Evolutionary conservation across 148 eudicot genomes (phyloP).

Genomic region (Fagopyrum homotropicum): DNA sequence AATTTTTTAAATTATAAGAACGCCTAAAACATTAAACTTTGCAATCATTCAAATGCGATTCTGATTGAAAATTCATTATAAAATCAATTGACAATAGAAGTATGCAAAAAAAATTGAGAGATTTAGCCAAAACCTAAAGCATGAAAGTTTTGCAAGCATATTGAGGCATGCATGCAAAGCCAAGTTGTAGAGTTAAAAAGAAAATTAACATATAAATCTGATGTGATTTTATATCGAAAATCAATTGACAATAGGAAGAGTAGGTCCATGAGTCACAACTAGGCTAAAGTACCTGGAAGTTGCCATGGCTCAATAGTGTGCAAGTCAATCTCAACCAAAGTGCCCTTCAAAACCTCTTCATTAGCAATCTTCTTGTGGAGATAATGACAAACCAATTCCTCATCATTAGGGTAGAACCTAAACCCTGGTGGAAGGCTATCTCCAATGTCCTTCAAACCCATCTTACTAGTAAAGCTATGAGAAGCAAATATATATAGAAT

Average conservation of each 20-base stretch:
- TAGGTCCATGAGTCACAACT: not conserved
- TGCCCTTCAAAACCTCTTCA: slow-evolving; percentile 55
- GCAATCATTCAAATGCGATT: no score
- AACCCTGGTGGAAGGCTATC: slow-evolving; percentile 89
- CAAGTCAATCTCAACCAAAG: slow-evolving; percentile 78
- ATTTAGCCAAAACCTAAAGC: not conserved
- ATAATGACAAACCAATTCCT: slow-evolving; percentile 86
- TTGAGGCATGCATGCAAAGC: not conserved
- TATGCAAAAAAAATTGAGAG: not conserved
- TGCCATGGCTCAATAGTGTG: slow-evolving; percentile 98
- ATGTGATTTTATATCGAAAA: not conserved
- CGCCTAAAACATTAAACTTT: no score
- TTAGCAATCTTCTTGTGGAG: slow-evolving; percentile 63
- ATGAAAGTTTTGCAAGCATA: not conserved
- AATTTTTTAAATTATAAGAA: no score
- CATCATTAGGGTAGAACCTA: slow-evolving; percentile 85
- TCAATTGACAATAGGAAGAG: not conserved
- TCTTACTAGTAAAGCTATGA: slow-evolving; percentile 2
- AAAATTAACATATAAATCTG: not conserved
- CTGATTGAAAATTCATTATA: no score
- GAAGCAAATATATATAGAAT: not conserved
- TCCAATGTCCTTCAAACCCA: slow-evolving; percentile 84
- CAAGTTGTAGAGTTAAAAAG: not conserved
- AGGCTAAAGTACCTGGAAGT: slow-evolving; percentile 57
- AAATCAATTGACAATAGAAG: no score